These are phyloP conservation scores for Piromyces finnis DNA, from an alignment of 192 early-diverging fungal genomes.

Conservation along the genomic window DNA sequence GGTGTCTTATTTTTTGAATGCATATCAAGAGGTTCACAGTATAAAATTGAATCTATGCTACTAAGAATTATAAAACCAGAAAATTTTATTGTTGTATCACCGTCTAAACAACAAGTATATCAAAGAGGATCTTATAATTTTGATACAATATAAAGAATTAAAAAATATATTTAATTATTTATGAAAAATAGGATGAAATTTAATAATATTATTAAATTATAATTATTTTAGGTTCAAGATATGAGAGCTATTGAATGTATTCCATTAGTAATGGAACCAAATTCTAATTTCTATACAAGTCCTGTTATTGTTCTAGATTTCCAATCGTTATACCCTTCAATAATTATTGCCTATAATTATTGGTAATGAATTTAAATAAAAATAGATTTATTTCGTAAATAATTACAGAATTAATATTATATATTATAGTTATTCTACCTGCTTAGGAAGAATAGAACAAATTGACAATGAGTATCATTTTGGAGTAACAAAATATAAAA, in stretches of 20 bases:
- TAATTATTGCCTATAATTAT: slow-evolving; percentile 94
- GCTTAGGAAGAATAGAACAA: slow-evolving; percentile 37
- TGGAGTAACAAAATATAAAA: slow-evolving; percentile 38
- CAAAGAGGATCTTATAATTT: too few species aligned
- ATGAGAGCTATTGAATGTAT: slow-evolving; percentile 66
- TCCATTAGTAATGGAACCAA: slow-evolving; percentile 80
- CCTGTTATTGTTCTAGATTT: slow-evolving; percentile 85
- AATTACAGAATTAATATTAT: neutral
- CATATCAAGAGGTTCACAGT: slow-evolving; percentile 78
- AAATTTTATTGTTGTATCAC: slow-evolving; percentile 62
- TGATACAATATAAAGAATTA: too few species aligned
- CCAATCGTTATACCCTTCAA: slow-evolving; percentile 80
- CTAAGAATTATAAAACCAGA: slow-evolving; percentile 34
- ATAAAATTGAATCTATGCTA: slow-evolving; percentile 69
- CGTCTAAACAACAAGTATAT: slow-evolving; percentile 45
- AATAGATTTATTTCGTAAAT: neutral
- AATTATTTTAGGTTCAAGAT: slow-evolving; percentile 18
- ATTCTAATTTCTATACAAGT: slow-evolving; percentile 60
- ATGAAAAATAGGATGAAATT: too few species aligned
- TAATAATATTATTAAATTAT: too few species aligned
- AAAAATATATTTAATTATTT: too few species aligned
- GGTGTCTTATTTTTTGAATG: slow-evolving; percentile 80
- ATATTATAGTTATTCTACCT: slow-evolving; percentile 52
- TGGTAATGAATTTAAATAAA: slow-evolving; percentile 21
- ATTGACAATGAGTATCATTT: slow-evolving; percentile 24